These are phyloP conservation scores for Pittosporum tobira DNA, from an alignment of 129 eudicot genomes.

Conservation along the genomic window DNA sequence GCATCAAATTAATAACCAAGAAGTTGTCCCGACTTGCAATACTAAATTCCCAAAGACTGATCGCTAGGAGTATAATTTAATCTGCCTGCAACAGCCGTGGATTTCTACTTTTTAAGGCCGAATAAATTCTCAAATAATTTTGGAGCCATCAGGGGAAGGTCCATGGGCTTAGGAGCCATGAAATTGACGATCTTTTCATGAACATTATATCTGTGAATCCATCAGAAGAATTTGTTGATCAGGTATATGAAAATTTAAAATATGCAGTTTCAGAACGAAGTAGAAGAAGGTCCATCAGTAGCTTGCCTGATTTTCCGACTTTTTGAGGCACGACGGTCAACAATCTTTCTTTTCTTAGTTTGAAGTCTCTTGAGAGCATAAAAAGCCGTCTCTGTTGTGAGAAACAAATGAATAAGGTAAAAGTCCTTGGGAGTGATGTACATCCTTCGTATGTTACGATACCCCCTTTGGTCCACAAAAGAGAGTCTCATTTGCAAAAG, in stretches of 20 bases:
- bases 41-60: no score
- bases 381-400: slow-evolving; percentile 56
- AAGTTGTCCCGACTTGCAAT: no score
- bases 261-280: not conserved
- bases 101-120: slow-evolving; percentile 40
- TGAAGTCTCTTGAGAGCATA: slow-evolving; percentile 79
- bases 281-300: not conserved
- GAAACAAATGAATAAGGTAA: not conserved
- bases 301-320: slow-evolving; percentile 77
- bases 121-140: slow-evolving; percentile 68
- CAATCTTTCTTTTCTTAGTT: slow-evolving; percentile 76
- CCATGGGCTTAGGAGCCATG: slow-evolving; percentile 73
- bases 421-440: no score
- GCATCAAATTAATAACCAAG: no score
- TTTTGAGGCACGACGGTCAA: slow-evolving; percentile 90
- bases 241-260: not conserved
- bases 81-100: slow-evolving; percentile 20
- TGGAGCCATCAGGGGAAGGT: slow-evolving; percentile 70
- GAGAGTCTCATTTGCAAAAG: no score
- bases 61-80: not conserved
- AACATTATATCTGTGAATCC: slow-evolving; percentile 54
- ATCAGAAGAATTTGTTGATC: not conserved
- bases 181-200: slow-evolving; percentile 89
- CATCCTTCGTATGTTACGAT: no score
- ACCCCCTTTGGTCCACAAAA: no score